Evolutionary conservation across 177 flowering plant species (phyloP).

Genomic region (Vitis hybrid): DNA sequence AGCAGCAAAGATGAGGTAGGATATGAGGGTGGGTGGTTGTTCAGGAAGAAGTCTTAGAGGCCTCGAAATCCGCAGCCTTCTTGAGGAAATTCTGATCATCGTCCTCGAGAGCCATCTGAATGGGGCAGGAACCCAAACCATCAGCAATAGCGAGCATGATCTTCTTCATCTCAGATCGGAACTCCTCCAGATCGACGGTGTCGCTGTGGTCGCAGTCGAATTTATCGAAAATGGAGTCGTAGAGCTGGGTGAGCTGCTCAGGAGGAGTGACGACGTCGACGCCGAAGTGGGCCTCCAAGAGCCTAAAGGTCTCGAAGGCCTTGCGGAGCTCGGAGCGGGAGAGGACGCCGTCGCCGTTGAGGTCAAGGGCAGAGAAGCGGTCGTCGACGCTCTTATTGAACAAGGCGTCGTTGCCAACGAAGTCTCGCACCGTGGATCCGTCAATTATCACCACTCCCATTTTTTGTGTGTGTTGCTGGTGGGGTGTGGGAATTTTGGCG

Average conservation of each 20-base stretch:
- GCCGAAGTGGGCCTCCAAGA: constrained; percentile 79
- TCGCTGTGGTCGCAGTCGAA: constrained; percentile 70
- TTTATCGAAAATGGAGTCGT: constrained; percentile 74
- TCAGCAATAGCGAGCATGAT: constrained; percentile 81
- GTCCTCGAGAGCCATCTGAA: constrained; percentile 68
- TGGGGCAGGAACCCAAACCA: constrained; percentile 60
- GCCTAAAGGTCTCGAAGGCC: constrained; percentile 73
- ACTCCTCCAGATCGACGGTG: constrained; percentile 60
- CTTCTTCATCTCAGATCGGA: constrained; percentile 58
- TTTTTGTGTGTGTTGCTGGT: not conserved
- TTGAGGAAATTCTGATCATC: constrained; percentile 46
- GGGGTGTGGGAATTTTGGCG: not conserved
- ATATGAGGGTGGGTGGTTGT: not conserved
- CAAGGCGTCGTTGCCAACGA: constrained; percentile 56
- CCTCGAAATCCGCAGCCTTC: constrained; percentile 70
- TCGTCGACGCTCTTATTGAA: constrained; percentile 71
- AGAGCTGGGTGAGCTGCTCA: constrained; percentile 62
- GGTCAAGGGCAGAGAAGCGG: constrained; percentile 53
- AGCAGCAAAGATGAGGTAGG: too few relatives aligned
- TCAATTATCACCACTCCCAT: constrained; percentile 91
- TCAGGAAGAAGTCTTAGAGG: constrained; percentile 26
- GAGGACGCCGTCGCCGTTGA: constrained; percentile 76
- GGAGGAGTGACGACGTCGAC: constrained; percentile 60
- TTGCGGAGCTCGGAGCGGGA: constrained; percentile 78
- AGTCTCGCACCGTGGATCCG: constrained; percentile 74